phyloP scores from a whole-genome alignment of 805 yeast genomes.

The Pichia heedii region DNA sequence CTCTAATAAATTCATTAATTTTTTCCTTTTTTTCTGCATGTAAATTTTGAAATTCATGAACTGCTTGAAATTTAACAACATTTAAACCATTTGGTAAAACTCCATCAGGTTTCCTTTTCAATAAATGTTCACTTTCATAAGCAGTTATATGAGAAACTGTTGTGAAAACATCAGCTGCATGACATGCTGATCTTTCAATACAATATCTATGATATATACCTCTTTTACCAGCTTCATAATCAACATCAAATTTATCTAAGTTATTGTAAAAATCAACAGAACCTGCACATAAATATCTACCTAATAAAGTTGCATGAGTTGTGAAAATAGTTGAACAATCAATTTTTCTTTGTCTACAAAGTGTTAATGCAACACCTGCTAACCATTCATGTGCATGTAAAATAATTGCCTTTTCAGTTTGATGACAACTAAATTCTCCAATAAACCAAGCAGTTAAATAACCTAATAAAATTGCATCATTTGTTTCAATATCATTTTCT shows the following conservation, averaged over 20 bases:
- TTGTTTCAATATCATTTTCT: conserved; percentile 76
- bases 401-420: conserved; percentile 79
- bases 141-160: conserved; percentile 98
- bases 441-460: conserved; percentile 94
- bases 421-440: conserved; percentile 84
- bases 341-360: conserved; percentile 82
- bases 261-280: conserved; percentile 93
- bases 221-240: conserved; percentile 95
- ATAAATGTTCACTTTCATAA: conserved; percentile 82
- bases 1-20: conserved; percentile 89
- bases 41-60: conserved; percentile 94
- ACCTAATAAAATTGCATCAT: conserved; percentile 88
- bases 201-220: conserved; percentile 97
- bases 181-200: conserved; percentile 94
- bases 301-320: conserved; percentile 93
- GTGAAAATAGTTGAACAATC: conserved; percentile 95
- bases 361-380: conserved; percentile 91
- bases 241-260: conserved; percentile 81
- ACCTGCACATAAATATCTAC: conserved; percentile 94
- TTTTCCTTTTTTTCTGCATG: conserved; percentile 88
- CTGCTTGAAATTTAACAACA: conserved; percentile 93
- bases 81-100: conserved; percentile 94
- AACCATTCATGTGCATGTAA: conserved; percentile 98
- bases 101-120: conserved; percentile 95
- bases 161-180: conserved; percentile 92